phyloP scores from a whole-genome alignment of 2,329 filamentous ascomycete genomes.

The Aspergillus sp. region DNA sequence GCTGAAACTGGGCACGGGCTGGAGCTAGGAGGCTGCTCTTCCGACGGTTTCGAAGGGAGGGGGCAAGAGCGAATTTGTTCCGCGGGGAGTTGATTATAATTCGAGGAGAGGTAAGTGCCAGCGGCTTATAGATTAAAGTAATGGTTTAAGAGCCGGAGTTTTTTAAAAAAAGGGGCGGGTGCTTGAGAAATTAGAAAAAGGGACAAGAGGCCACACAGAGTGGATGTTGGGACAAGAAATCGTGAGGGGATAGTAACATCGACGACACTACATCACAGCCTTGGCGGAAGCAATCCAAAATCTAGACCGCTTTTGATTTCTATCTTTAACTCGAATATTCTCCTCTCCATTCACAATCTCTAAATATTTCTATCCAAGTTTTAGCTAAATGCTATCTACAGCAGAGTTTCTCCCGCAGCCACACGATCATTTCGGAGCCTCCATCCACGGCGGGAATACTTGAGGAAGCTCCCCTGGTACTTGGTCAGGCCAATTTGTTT shows the following conservation, averaged over 20 bases:
- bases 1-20: background rate
- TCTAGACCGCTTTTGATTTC: slow-evolving; percentile 16
- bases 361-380: background rate
- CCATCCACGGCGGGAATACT: slow-evolving; percentile 56
- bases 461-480: slow-evolving; percentile 52
- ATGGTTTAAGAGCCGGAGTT: background rate
- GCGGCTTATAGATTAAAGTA: background rate
- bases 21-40: background rate
- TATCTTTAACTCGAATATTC: background rate
- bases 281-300: slow-evolving; percentile 3
- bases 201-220: background rate
- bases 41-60: slow-evolving; percentile 1
- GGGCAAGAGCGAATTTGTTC: slow-evolving; percentile 1
- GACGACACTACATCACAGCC: slow-evolving; percentile 10
- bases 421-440: slow-evolving; percentile 35
- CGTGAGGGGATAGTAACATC: slow-evolving; percentile 15
- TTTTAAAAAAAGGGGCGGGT: background rate
- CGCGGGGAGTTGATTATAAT: background rate
- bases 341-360: background rate
- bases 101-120: background rate
- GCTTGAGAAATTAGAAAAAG: background rate
- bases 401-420: background rate
- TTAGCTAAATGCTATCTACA: background rate
- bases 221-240: slow-evolving; percentile 13
- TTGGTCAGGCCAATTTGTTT: slow-evolving; percentile 55